phyloP scores from a whole-genome alignment of 352 stramenopile genomes.

The Globisporangium solare region DNA sequence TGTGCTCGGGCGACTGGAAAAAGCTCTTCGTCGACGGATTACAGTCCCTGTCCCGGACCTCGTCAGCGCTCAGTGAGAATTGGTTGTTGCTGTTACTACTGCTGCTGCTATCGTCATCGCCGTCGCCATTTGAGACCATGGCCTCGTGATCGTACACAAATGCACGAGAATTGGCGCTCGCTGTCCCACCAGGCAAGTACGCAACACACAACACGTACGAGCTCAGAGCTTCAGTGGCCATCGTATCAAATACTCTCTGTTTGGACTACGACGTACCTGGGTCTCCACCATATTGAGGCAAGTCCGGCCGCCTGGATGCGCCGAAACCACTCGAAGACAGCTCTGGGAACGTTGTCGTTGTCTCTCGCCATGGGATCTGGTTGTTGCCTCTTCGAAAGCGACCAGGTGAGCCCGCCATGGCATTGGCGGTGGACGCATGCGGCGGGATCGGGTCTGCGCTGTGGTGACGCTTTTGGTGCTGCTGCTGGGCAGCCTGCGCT shows the following conservation, averaged over 20 bases:
- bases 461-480: constrained; percentile 50
- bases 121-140: too few relatives aligned
- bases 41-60: background rate
- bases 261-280: constrained; percentile 1
- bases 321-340: background rate
- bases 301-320: background rate
- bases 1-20: background rate
- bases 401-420: background rate
- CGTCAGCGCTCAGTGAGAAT: background rate
- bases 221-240: too few relatives aligned
- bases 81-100: constrained; percentile 1
- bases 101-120: too few relatives aligned
- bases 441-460: constrained; percentile 29
- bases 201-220: too few relatives aligned
- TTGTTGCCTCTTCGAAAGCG: background rate
- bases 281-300: background rate
- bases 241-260: background rate
- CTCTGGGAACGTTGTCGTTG: background rate
- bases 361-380: background rate
- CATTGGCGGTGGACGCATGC: too few relatives aligned
- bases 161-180: too few relatives aligned
- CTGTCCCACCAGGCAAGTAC: too few relatives aligned
- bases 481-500: background rate
- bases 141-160: too few relatives aligned
- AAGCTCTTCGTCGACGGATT: background rate